Percentiles rank a stretch among this genome's conserved stretches.
Evolutionary conservation across 331 rosid species (phyloP).

Genomic region (Arachis monticola): DNA sequence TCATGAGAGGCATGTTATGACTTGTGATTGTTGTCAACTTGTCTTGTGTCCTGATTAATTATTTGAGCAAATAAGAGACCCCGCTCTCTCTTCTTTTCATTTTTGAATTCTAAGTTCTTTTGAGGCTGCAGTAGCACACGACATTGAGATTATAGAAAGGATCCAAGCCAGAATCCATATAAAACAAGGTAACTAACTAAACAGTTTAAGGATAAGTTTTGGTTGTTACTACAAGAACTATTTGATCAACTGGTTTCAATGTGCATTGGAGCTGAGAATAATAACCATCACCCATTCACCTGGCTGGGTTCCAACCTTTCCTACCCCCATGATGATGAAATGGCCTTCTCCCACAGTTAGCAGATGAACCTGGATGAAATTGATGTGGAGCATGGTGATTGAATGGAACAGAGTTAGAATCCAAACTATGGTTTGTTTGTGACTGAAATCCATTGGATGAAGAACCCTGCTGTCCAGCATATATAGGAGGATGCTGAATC

Average conservation of each 20-base stretch:
- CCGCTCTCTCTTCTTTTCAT: not conserved
- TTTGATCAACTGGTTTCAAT: not conserved
- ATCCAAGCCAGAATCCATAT: not conserved
- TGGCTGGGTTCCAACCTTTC: slow-evolving; percentile 45
- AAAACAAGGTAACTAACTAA: slow-evolving; percentile 7
- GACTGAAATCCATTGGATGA: slow-evolving; percentile 41
- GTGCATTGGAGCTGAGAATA: not conserved
- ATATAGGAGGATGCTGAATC: slow-evolving; percentile 28
- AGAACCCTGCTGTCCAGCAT: slow-evolving; percentile 48
- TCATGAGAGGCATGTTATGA: not conserved
- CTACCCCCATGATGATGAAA: slow-evolving; percentile 44
- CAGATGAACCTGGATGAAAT: slow-evolving; percentile 45
- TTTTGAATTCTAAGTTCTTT: not conserved
- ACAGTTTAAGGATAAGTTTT: not conserved
- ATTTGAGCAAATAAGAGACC: not conserved
- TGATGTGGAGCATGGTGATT: slow-evolving; percentile 43
- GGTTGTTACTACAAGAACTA: not conserved
- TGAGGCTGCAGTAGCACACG: not conserved
- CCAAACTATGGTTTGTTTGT: slow-evolving; percentile 46
- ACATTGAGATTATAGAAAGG: not conserved
- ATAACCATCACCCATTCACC: slow-evolving; percentile 25
- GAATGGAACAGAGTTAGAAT: slow-evolving; percentile 35
- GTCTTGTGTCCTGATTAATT: not conserved
- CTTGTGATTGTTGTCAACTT: not conserved
- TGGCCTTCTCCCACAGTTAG: slow-evolving; percentile 48